Percentiles rank a stretch among this genome's conserved stretches.
Conservation (phyloP, 148 eudicot genomes). For the Chenopodium album region DNA sequence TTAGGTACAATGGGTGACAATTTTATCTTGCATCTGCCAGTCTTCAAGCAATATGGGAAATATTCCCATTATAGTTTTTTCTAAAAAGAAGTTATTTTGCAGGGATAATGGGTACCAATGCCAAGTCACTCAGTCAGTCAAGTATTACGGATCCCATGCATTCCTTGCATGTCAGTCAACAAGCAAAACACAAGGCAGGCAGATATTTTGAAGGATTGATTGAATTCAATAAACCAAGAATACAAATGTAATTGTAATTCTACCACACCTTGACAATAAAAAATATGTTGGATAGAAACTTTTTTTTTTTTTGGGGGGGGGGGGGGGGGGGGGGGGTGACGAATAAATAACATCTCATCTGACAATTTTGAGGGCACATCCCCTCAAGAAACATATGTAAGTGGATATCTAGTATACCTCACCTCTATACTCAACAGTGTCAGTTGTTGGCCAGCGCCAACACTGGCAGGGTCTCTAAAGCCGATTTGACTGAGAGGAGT, state of each 20-base stretch:
- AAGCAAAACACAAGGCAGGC: neutral
- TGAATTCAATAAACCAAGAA: neutral
- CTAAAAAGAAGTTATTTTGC: neutral
- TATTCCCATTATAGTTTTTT: neutral
- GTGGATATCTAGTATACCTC: neutral
- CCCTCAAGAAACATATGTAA: neutral
- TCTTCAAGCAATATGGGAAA: neutral
- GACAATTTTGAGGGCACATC: neutral
- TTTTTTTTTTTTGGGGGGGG: no score
- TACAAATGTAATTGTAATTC: neutral
- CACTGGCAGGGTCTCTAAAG: slow-evolving; percentile 91
- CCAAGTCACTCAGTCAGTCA: neutral
- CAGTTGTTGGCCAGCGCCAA: slow-evolving; percentile 88
- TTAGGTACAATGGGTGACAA: neutral
- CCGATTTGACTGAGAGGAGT: slow-evolving; percentile 97
- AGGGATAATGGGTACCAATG: neutral
- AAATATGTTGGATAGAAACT: neutral
- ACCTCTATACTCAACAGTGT: slow-evolving; percentile 88
- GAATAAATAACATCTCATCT: neutral
- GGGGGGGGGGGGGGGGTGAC: no score
- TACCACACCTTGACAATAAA: neutral
- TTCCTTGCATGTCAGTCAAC: neutral
- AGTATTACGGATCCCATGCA: neutral
- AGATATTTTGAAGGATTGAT: neutral
- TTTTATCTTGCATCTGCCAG: neutral